Evolutionary conservation across 2,329 filamentous ascomycete genomes (phyloP).

Genomic region (Ilyonectria sp.): DNA sequence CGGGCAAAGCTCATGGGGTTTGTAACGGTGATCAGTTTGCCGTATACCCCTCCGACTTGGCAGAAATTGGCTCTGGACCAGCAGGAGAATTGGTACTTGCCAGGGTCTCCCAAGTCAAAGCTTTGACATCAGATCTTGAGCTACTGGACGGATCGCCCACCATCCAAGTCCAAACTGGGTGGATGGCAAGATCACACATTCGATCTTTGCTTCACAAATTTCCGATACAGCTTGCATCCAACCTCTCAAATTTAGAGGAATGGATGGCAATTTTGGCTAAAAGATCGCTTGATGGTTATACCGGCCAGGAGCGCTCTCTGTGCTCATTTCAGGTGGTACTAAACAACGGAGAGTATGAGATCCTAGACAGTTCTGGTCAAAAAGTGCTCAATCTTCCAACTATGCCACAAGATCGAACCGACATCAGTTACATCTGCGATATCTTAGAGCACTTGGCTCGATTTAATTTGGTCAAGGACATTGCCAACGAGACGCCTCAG

Average conservation of each 20-base stretch:
- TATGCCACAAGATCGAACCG: neutral
- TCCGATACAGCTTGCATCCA: neutral
- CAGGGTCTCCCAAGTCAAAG: neutral
- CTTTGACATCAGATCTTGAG: neutral
- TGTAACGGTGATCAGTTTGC: slow-evolving; percentile 25
- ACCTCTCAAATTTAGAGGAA: neutral
- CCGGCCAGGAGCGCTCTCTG: rapidly evolving
- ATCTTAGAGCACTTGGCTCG: slow-evolving; percentile 13
- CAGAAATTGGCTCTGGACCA: neutral
- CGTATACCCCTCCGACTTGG: neutral
- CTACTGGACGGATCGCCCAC: neutral
- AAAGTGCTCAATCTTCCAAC: neutral
- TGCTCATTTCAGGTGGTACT: neutral
- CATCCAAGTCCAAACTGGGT: neutral
- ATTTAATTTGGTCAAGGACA: slow-evolving; percentile 17
- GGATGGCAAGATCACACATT: slow-evolving; percentile 12
- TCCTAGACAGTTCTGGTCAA: neutral
- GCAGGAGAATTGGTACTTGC: neutral
- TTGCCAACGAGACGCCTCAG: neutral
- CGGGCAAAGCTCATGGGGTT: slow-evolving; percentile 27
- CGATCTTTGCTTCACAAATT: neutral
- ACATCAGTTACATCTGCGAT: neutral
- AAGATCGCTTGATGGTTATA: neutral
- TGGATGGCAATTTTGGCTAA: neutral
- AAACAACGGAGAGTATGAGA: neutral